Percentiles rank a stretch among this genome's conserved stretches.
These are phyloP conservation scores for Lachancea kluyveri DNA, from an alignment of 805 yeast species.

Conservation along the genomic window DNA sequence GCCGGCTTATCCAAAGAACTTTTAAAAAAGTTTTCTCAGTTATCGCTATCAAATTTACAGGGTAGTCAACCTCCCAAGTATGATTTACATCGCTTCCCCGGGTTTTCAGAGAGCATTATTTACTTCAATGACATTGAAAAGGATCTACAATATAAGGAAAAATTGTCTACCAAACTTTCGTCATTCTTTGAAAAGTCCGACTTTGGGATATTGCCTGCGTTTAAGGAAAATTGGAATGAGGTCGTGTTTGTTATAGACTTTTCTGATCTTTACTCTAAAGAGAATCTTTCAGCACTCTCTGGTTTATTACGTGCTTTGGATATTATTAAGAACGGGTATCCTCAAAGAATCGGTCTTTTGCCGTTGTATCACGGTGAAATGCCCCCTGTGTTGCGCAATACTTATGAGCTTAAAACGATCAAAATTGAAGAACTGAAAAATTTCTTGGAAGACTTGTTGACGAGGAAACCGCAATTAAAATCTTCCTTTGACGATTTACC, in stretches of 20 bases:
- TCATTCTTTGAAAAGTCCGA: slow-evolving; percentile 42
- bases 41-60: slow-evolving; percentile 20
- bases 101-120: slow-evolving; percentile 39
- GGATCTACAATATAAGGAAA: slow-evolving; percentile 46
- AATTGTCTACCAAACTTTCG: slow-evolving; percentile 39
- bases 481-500: slow-evolving; percentile 16
- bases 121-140: slow-evolving; percentile 73
- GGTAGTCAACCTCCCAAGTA: slow-evolving; percentile 27
- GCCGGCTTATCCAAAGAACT: slow-evolving; percentile 14
- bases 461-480: slow-evolving; percentile 7
- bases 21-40: slow-evolving; percentile 16
- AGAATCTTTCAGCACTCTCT: slow-evolving; percentile 36
- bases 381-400: slow-evolving; percentile 17
- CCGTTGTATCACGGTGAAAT: slow-evolving; percentile 40
- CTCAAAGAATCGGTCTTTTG: slow-evolving; percentile 79
- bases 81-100: slow-evolving; percentile 27
- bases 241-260: slow-evolving; percentile 63
- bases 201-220: slow-evolving; percentile 61
- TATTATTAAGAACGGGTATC: slow-evolving; percentile 47
- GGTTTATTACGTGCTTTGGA: slow-evolving; percentile 45
- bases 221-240: slow-evolving; percentile 70
- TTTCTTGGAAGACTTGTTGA: slow-evolving; percentile 16
- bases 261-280: slow-evolving; percentile 28
- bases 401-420: slow-evolving; percentile 20
- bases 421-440: slow-evolving; percentile 11